Base-by-base conservation (phyloP, 2,329 filamentous ascomycete species). In the Diaporthe vaccinii region DNA sequence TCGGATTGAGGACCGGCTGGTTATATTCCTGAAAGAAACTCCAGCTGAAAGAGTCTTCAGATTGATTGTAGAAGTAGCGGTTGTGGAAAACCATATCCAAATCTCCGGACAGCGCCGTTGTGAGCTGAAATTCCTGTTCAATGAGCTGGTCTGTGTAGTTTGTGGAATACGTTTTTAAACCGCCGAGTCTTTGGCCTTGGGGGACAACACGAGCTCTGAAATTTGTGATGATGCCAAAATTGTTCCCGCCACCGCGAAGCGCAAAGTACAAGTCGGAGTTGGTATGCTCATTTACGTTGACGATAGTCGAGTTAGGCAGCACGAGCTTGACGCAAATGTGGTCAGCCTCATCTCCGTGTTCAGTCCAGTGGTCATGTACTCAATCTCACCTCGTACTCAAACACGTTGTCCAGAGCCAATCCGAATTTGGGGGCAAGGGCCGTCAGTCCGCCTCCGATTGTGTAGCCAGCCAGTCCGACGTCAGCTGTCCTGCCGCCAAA, bases 131-230 rank as follows among this genome's bases (percentile, higher is more conserved):
- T 28, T 28, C 61, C 61, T 65, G 61, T 20, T 65, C 61, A 46
- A 65, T 65, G 41, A 65, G 61, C 34, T 49, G 28, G 44, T 65
- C 61, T 28, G 61, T 65, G 41, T 65, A 31, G 28, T 65, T n/a
- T 15, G 25, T 14, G 17, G 59, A 31, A 46, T 65, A 49, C 8
- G 25, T 65, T 5, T 65, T 65, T 4, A 4, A 9, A 10, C 61
- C 61, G n/a, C 41, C 61, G 10, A 65, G 61, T 65, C 61, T 49
- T 20, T 15, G 61, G 25, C 61, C 61, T n/a, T 49, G 61, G 5
- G 61, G 41, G 1, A 65, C 61, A 49, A 65, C 61, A 3, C 61
- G 61, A 49, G 61, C 61, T 15, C 28, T 46, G 25, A 65, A 65
- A 28, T 49, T 65, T 28, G 61, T 65, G 41, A 49, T 15, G 17